Percentiles rank a stretch among this genome's conserved stretches.
Evolutionary conservation across 2,329 filamentous ascomycete genomes (phyloP).

Genomic region (Fusarium miscanthi): DNA sequence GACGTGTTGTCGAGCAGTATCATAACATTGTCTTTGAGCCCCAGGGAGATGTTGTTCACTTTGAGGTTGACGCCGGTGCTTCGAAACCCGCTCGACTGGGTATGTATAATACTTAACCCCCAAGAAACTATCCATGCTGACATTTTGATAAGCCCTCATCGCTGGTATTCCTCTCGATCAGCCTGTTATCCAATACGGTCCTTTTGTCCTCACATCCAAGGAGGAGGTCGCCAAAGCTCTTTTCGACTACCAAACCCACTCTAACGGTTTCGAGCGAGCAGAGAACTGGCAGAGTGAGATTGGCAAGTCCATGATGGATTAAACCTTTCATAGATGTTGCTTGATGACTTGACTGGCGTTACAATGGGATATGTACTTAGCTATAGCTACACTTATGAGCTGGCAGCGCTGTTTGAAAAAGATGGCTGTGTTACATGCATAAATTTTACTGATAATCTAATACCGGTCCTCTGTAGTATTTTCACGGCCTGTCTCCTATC

Average conservation of each 20-base stretch:
- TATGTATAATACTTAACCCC: not conserved
- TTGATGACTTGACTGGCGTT: slow-evolving; percentile 26
- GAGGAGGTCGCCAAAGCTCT: slow-evolving; percentile 82
- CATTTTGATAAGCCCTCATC: slow-evolving; percentile 65
- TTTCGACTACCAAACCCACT: slow-evolving; percentile 76
- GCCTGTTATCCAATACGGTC: slow-evolving; percentile 84
- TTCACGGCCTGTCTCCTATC: too few species aligned
- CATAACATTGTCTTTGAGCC: slow-evolving; percentile 92
- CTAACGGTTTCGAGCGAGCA: slow-evolving; percentile 84
- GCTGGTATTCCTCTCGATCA: slow-evolving; percentile 85
- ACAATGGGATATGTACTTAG: not conserved
- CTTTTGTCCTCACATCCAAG: slow-evolving; percentile 80
- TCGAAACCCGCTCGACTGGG: slow-evolving; percentile 65
- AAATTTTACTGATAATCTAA: not conserved
- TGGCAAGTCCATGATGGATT: slow-evolving; percentile 75
- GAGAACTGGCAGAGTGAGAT: slow-evolving; percentile 87
- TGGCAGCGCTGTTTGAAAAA: slow-evolving; percentile 1
- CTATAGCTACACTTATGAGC: not conserved
- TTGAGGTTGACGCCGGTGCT: slow-evolving; percentile 74
- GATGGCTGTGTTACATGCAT: not conserved
- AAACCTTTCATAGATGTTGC: not conserved
- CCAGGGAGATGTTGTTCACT: slow-evolving; percentile 79
- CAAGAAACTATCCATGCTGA: not conserved
- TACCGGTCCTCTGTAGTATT: not conserved
- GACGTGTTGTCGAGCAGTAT: slow-evolving; percentile 72